phyloP scores from a whole-genome alignment of 2,329 filamentous ascomycete species.

The Anthostomella pinea region DNA sequence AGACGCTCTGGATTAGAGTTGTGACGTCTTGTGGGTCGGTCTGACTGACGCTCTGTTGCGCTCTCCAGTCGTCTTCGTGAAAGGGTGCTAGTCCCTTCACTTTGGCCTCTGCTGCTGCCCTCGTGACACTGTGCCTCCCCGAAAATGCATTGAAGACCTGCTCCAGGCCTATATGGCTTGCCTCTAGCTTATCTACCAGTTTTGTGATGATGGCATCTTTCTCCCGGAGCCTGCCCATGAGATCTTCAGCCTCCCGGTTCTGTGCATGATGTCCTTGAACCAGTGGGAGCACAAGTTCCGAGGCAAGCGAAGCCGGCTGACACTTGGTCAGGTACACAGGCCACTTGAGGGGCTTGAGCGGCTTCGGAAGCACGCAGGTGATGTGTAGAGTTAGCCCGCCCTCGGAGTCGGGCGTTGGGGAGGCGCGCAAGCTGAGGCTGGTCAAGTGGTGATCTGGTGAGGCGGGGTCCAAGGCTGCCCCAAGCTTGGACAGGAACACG shows the following conservation, averaged over 20 bases:
- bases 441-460: slow-evolving; percentile 43
- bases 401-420: slow-evolving; percentile 31
- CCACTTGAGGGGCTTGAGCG: slow-evolving; percentile 64
- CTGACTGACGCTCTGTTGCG: slow-evolving; percentile 21
- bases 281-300: slow-evolving; percentile 51
- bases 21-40: slow-evolving; percentile 31
- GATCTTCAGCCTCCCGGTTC: slow-evolving; percentile 39
- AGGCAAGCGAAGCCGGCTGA: slow-evolving; percentile 41
- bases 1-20: slow-evolving; percentile 41
- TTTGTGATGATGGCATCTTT: slow-evolving; percentile 52
- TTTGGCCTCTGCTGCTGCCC: slow-evolving; percentile 44
- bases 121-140: slow-evolving; percentile 45
- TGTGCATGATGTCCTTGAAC: slow-evolving; percentile 44
- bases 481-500: slow-evolving; percentile 64
- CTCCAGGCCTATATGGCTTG: slow-evolving; percentile 49
- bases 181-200: slow-evolving; percentile 53
- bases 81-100: slow-evolving; percentile 53
- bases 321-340: slow-evolving; percentile 53
- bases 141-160: slow-evolving; percentile 51
- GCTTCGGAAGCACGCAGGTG: slow-evolving; percentile 59
- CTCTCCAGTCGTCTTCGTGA: slow-evolving; percentile 38
- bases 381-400: slow-evolving; percentile 51
- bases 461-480: slow-evolving; percentile 47
- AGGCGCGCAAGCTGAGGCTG: slow-evolving; percentile 41
- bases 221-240: slow-evolving; percentile 42